Evolutionary conservation across 2,329 filamentous ascomycete species (phyloP), one percentile per base, ranked within the genome.

Genomic region (Dendrostoma leiphaemia): DNA sequence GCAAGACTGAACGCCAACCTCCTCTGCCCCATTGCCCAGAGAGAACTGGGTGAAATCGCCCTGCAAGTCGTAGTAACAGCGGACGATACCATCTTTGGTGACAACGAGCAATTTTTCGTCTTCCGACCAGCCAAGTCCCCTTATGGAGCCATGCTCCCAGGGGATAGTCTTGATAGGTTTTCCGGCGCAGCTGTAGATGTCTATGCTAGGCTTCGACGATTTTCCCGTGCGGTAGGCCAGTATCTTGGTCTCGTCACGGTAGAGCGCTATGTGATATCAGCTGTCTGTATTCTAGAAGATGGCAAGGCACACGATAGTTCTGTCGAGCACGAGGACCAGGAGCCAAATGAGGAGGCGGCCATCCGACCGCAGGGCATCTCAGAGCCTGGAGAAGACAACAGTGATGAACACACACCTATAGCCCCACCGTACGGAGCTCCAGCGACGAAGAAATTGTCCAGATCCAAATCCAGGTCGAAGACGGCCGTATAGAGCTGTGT

Each of bases 1-100:
- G 74, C 93, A 97, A n/a, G 86, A 87, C 61, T 85, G 80, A 19
- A 99, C 92, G 24, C 93, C 89, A 64, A 88, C 85, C 61, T 96
- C 90, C 64, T 97, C 94, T 23, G 92, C 87, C 23, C 90, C 90
- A 70, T 95, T 88, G 51, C 93, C 94, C 0, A 99, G 78, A 1
- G 90, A 92, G 70, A 97, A 99, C 55, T 96, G 92, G 15, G 88
- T 90, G 67, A 99, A 99, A 67, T 97, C 93, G 59, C 89, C 90
- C 69, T 96, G 89, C n/a, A 99, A 75, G 65, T 94, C 90, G 68
- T 91, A 85, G 67, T 92, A 97, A 69, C 91, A 94, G 57, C 92
- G 82, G 40, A 97, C 93, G 1, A 86, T 93, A 23, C 94, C 94
- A 66, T 99, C 93, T 50, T 89, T 83, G 9, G 91, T 90, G 48